A percentile compares a stretch with the other conserved stretches of the same genome.
Evolutionary conservation across 2,329 filamentous ascomycete genomes (phyloP).

Genomic region (Fusarium udum): DNA sequence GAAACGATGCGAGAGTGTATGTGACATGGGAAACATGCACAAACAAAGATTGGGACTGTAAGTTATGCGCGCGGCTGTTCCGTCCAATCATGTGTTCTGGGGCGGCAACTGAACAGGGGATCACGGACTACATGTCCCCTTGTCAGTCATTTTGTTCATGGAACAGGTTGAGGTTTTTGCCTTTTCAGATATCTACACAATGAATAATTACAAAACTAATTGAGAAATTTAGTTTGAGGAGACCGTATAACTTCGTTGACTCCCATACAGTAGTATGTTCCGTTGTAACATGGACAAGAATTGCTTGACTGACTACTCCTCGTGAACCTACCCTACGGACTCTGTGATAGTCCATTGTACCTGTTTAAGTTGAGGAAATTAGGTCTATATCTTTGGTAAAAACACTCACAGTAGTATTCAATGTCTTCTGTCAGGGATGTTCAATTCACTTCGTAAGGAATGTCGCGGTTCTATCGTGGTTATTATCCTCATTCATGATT

Average conservation of each 20-base stretch:
- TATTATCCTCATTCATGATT: rapidly evolving
- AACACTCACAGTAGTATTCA: rapidly evolving
- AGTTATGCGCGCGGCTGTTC: background rate
- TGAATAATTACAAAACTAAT: rapidly evolving
- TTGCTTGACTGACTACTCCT: too few relatives aligned
- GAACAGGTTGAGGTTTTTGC: rapidly evolving
- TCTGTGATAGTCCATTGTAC: rapidly evolving
- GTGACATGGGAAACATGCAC: background rate
- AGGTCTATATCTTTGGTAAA: rapidly evolving
- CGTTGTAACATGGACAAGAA: rapidly evolving
- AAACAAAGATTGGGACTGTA: too few relatives aligned
- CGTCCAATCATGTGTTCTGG: background rate
- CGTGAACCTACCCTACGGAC: background rate
- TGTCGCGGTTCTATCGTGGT: rapidly evolving
- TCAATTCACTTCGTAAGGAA: rapidly evolving
- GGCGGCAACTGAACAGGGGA: background rate
- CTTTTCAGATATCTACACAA: rapidly evolving
- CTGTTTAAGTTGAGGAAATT: rapidly evolving
- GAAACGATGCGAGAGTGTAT: rapidly evolving
- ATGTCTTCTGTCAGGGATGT: rapidly evolving
- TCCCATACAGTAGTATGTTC: rapidly evolving
- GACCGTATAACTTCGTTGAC: rapidly evolving
- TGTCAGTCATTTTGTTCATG: too few relatives aligned
- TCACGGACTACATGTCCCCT: background rate
- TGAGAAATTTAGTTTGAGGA: rapidly evolving